phyloP scores from a whole-genome alignment of 2,329 filamentous ascomycete genomes.

The Basipetospora chlamydospora region DNA sequence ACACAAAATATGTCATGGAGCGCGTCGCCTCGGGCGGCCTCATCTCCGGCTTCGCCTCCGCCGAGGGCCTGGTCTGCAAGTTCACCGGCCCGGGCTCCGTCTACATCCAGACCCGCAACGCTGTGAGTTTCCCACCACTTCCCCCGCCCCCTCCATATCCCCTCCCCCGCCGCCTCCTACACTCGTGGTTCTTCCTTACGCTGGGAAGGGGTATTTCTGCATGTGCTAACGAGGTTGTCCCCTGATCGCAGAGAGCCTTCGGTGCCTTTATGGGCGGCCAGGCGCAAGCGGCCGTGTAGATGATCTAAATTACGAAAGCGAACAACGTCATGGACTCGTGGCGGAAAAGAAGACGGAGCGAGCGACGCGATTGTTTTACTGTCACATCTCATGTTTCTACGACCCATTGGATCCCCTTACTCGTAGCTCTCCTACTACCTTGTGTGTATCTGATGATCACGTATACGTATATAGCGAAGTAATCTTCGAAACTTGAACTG shows the following conservation, averaged over 20 bases:
- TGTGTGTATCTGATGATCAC: too few relatives aligned
- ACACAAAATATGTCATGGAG: slow-evolving; percentile 84
- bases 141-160: background rate
- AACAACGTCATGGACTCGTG: too few relatives aligned
- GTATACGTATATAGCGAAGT: too few relatives aligned
- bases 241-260: slow-evolving; percentile 30
- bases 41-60: slow-evolving; percentile 70
- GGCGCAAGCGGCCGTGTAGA: slow-evolving; percentile 16
- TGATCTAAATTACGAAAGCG: background rate
- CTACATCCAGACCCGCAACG: slow-evolving; percentile 84
- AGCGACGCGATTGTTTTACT: too few relatives aligned
- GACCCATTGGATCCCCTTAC: too few relatives aligned
- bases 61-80: slow-evolving; percentile 85
- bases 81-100: slow-evolving; percentile 85
- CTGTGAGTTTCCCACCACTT: slow-evolving; percentile 30
- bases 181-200: background rate
- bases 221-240: slow-evolving; percentile 1
- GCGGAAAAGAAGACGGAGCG: background rate
- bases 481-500: too few relatives aligned
- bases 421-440: too few relatives aligned
- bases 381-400: too few relatives aligned
- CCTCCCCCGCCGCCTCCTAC: background rate
- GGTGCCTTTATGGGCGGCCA: slow-evolving; percentile 36
- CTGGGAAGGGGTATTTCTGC: background rate
- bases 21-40: slow-evolving; percentile 82